Evolutionary conservation across 2,329 filamentous ascomycete genomes (phyloP), one percentile per base, ranked within the genome.

Genomic region (Diatrype stigma): DNA sequence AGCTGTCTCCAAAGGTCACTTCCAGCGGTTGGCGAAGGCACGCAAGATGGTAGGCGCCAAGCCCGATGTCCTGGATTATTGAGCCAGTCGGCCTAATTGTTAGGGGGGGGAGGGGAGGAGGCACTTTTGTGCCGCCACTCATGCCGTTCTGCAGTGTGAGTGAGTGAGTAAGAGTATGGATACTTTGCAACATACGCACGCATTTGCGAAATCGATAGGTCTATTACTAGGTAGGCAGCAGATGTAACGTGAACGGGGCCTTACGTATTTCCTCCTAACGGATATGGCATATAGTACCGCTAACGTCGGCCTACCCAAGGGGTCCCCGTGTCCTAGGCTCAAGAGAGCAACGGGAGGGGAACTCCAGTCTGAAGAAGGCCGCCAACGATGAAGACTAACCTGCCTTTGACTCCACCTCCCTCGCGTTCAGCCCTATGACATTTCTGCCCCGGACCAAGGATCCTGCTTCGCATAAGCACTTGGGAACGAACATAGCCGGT

Each of bases 381-480:
- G 17, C 21, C 21, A 21, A 17, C 21, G 4, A 44, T 44, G 22
- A 44, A 44, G 12, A n/a, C 16, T 44, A 44, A 21, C 12, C 11
- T n/a, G n/a, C n/a, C 5, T 30, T 10, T 30, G 26, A 28, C 40
- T 44, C 40, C 40, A 26, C 40, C 14, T 26, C 14, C n/a, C 40
- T 44, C 40, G 40, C 40, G 26, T 44, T 44, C 40, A 44, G 40
- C 40, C 40, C 40, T 44, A 44, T 44, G 40, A 28, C 40, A 28
- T 44, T 26, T 44, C 40, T 44, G 16, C 22, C 22, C 40, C 12
- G 40, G 40, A 16, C 11, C 22, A 44, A 44, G 40, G 40, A 44
- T 44, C 10, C 22, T 44, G 5, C 22, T 28, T 14, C n/a, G n/a
- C 34, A 12, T n/a, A 28, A 23, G 22, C 40, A 44, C 40, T n/a